phyloP scores from a whole-genome alignment of 441 rosid species.

The Geranium incanum region DNA sequence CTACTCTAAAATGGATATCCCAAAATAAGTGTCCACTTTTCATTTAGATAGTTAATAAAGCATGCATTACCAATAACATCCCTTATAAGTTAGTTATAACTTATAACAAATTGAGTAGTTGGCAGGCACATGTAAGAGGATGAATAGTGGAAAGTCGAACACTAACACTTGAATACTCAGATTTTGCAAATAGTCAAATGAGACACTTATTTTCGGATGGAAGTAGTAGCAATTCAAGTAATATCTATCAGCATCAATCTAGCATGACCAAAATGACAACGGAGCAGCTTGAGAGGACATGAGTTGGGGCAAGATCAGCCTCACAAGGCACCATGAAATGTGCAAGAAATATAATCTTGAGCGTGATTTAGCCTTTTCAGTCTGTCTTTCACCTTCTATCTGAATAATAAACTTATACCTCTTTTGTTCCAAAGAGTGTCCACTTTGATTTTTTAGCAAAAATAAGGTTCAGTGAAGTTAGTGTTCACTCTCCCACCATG shows the following conservation, averaged over 20 bases:
- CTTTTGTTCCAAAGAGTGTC: too few relatives aligned
- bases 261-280: background rate
- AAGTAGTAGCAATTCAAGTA: background rate
- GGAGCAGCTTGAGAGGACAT: background rate
- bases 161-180: background rate
- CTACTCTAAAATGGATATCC: background rate
- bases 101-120: too few relatives aligned
- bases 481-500: background rate
- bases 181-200: too few relatives aligned
- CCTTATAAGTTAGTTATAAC: background rate
- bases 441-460: background rate
- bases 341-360: background rate
- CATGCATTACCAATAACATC: background rate
- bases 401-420: too few relatives aligned
- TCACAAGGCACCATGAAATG: background rate
- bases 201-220: background rate
- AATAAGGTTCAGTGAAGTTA: background rate
- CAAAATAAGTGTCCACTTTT: background rate
- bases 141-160: background rate
- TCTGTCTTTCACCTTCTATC: background rate
- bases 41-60: background rate
- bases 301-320: background rate
- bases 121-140: background rate
- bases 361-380: background rate
- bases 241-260: background rate